Evolutionary conservation across 768 basidiomycete species (phyloP).

Genomic region (Sporobolomyces pararoseus): DNA sequence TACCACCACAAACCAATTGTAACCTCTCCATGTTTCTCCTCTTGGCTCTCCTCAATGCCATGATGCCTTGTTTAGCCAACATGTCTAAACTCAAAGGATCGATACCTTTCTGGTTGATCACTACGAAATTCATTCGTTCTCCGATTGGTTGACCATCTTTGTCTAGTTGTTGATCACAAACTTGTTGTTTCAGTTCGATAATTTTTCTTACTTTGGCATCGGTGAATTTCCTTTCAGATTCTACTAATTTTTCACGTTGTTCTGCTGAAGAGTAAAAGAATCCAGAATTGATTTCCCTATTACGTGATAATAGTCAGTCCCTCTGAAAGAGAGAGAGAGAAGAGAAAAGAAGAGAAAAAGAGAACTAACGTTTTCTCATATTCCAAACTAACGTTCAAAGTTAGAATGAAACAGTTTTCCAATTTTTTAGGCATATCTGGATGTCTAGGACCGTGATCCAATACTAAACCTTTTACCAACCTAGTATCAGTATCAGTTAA

Average conservation of each 20-base stretch:
- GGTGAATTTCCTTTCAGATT: constrained; percentile 88
- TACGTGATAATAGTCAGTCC: not conserved
- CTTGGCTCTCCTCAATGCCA: constrained; percentile 91
- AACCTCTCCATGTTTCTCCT: constrained; percentile 99
- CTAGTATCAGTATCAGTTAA: constrained; percentile 96
- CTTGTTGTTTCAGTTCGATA: constrained; percentile 89
- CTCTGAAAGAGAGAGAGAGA: not conserved
- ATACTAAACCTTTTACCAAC: constrained; percentile 85
- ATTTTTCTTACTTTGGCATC: constrained; percentile 94
- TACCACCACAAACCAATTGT: constrained; percentile 89
- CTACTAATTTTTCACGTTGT: constrained; percentile 96
- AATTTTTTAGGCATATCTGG: constrained; percentile 99
- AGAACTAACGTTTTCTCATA: constrained; percentile 94
- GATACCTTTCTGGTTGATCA: constrained; percentile 99
- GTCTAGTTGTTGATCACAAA: constrained; percentile 88
- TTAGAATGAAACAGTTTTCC: constrained; percentile 91
- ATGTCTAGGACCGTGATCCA: constrained; percentile 89
- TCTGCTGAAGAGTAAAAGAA: constrained; percentile 99
- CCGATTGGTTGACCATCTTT: constrained; percentile 50
- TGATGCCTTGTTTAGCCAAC: constrained; percentile 90
- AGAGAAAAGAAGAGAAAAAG: not conserved
- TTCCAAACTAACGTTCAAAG: constrained; percentile 93
- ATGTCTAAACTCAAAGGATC: constrained; percentile 95
- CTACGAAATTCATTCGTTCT: constrained; percentile 70
- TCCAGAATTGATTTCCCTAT: constrained; percentile 95